phyloP scores from a whole-genome alignment of 345 rosid species.

The Salix exigua region DNA sequence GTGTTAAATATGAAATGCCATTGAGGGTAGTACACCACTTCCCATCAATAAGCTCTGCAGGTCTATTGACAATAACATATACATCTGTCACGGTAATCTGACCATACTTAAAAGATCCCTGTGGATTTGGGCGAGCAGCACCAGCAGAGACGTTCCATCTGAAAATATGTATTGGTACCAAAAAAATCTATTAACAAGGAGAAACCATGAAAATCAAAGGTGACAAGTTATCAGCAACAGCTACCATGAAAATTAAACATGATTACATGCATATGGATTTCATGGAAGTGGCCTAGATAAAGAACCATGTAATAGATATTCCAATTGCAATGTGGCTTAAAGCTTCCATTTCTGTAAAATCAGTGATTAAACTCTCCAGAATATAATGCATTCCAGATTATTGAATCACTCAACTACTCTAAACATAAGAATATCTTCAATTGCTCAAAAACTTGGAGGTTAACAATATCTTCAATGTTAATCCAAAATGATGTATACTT shows the following conservation, averaged over 20 bases:
- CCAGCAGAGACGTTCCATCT: conserved; percentile 89
- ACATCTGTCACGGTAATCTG: conserved; percentile 81
- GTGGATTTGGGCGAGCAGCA: conserved; percentile 94
- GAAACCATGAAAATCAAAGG: neutral
- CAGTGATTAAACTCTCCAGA: neutral
- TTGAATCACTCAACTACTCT: neutral
- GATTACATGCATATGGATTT: too few relatives aligned
- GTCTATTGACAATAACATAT: conserved; percentile 62
- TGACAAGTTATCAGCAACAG: neutral
- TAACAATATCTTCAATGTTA: conserved; percentile 9
- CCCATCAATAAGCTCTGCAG: conserved; percentile 73
- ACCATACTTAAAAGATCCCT: conserved; percentile 89
- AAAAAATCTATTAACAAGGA: conserved; percentile 10
- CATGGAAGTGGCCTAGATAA: neutral
- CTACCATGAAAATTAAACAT: neutral
- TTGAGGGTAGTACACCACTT: conserved; percentile 59
- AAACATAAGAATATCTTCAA: conserved; percentile 6
- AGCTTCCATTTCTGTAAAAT: conserved; percentile 1
- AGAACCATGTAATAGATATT: neutral
- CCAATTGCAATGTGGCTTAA: neutral
- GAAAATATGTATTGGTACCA: conserved; percentile 16
- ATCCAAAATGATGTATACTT: conserved; percentile 21
- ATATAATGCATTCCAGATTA: neutral
- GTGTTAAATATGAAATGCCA: conserved; percentile 78
- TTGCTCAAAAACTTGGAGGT: conserved; percentile 5